A percentile compares a stretch with the other conserved stretches of the same genome.
Conservation (phyloP, 768 basidiomycete genomes). For the Inosperma sp. region DNA sequence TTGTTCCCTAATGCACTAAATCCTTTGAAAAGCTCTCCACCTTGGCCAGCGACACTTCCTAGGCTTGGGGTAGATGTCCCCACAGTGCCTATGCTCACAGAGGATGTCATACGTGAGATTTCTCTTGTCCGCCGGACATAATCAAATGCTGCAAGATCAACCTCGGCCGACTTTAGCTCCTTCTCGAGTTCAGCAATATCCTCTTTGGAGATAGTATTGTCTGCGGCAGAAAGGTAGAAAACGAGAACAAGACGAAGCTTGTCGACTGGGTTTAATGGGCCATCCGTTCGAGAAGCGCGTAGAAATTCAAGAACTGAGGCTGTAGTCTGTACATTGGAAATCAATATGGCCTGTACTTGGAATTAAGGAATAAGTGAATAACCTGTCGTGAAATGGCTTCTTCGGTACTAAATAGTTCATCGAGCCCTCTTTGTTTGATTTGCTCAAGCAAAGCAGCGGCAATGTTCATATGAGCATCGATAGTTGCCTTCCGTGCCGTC, state of each 20-base stretch:
- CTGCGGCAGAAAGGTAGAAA: conserved; percentile 86
- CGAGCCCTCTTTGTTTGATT: conserved; percentile 91
- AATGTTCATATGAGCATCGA: conserved; percentile 99
- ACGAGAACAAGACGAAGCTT: conserved; percentile 93
- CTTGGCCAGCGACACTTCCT: conserved; percentile 57
- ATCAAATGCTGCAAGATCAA: conserved; percentile 78
- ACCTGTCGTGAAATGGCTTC: conserved; percentile 88
- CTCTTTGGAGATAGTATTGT: conserved; percentile 78
- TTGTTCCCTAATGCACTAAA: conserved; percentile 89
- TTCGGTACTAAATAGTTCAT: conserved; percentile 96
- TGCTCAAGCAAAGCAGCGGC: conserved; percentile 92
- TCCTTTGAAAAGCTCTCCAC: conserved; percentile 87
- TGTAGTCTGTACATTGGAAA: conserved; percentile 50
- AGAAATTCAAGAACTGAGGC: conserved; percentile 81
- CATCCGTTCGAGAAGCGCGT: conserved; percentile 64
- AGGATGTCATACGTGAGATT: conserved; percentile 86
- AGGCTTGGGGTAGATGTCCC: conserved; percentile 63
- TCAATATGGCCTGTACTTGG: neutral
- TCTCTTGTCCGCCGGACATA: conserved; percentile 91
- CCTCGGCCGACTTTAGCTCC: conserved; percentile 78
- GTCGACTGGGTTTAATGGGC: conserved; percentile 67
- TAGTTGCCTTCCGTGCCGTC: conserved; percentile 91
- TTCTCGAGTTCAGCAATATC: conserved; percentile 85
- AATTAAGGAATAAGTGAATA: conserved; percentile 10
- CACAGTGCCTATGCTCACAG: conserved; percentile 48